Conservation (phyloP, 129 eudicot genomes). For the Chrysanthemum makinoi region DNA sequence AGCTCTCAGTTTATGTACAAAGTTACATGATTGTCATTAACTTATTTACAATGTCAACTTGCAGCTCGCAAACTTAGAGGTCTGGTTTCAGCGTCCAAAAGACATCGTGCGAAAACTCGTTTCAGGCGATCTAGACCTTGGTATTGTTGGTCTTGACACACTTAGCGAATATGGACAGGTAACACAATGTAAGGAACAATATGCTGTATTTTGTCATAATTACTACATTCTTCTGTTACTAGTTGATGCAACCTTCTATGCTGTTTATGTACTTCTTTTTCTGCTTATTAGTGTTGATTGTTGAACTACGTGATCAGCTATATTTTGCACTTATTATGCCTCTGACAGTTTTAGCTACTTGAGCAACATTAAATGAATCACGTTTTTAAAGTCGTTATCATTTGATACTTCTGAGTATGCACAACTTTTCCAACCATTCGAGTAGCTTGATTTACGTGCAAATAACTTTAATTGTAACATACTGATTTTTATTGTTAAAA, state of each 20-base stretch:
- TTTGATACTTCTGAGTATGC: not conserved
- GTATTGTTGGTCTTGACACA: slow-evolving; percentile 90
- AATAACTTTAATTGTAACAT: not conserved
- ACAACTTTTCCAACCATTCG: not conserved
- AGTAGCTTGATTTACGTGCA: not conserved
- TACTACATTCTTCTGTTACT: slow-evolving; percentile 1
- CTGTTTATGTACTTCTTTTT: slow-evolving; percentile 3
- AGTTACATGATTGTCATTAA: slow-evolving; percentile 18
- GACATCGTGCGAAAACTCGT: slow-evolving; percentile 80
- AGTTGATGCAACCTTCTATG: slow-evolving; percentile 4
- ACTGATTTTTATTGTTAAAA: not conserved
- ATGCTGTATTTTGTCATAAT: slow-evolving; percentile 2
- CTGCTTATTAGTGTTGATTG: slow-evolving; percentile 12
- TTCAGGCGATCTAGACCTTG: slow-evolving; percentile 93
- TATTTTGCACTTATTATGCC: not conserved
- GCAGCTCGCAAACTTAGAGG: slow-evolving; percentile 83
- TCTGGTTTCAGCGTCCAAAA: slow-evolving; percentile 96
- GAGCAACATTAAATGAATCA: not conserved
- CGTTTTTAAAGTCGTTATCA: not conserved
- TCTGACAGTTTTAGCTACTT: not conserved
- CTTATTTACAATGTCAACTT: slow-evolving; percentile 11
- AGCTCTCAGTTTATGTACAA: not conserved
- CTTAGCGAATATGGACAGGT: slow-evolving; percentile 87
- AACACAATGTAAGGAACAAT: slow-evolving; percentile 26
- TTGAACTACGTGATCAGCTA: slow-evolving; percentile 4